Percentiles rank a stretch among this genome's conserved stretches.
phyloP scores from a whole-genome alignment of 345 rosid species.

The Citrus maxima region DNA sequence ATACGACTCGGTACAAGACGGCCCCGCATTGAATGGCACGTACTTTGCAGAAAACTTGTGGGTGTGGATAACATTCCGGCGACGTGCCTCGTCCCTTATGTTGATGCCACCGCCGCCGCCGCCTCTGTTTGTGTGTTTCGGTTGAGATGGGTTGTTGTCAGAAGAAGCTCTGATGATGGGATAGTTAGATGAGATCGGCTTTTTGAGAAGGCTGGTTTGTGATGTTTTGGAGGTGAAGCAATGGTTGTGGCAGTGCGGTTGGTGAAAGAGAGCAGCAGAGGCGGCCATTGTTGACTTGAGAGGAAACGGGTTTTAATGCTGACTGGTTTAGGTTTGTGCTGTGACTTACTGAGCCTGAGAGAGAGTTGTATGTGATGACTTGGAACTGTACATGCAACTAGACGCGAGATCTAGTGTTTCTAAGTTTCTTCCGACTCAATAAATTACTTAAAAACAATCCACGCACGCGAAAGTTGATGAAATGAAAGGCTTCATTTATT shows the following conservation, averaged over 20 bases:
- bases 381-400: too few species aligned
- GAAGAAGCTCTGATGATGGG: constrained; percentile 1
- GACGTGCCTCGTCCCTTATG: constrained; percentile 55
- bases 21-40: constrained; percentile 48
- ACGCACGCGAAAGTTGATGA: too few species aligned
- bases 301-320: not conserved
- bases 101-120: not conserved
- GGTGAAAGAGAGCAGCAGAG: not conserved
- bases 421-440: too few species aligned
- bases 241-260: not conserved
- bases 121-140: not conserved
- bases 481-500: too few species aligned
- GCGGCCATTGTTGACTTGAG: not conserved
- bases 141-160: not conserved
- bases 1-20: constrained; percentile 27
- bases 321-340: not conserved
- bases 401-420: too few species aligned
- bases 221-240: not conserved
- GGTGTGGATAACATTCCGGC: constrained; percentile 20
- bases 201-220: not conserved
- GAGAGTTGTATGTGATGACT: not conserved
- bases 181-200: not conserved
- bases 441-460: too few species aligned
- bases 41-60: constrained; percentile 48
- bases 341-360: not conserved